phyloP scores from a whole-genome alignment of 345 rosid genomes.

The Rhizophora mangle region DNA sequence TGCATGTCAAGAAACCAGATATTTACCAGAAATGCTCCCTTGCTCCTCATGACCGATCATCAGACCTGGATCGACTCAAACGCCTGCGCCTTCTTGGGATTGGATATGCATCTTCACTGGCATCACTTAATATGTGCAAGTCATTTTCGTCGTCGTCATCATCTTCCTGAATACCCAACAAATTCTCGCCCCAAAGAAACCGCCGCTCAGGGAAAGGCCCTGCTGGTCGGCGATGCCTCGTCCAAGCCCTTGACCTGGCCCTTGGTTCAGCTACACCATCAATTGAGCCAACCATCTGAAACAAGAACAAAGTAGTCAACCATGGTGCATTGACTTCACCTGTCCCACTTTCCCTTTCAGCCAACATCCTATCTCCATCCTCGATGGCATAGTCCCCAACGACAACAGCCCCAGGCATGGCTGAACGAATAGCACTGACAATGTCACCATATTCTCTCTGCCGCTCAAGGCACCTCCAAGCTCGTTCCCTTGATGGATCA shows the following conservation, averaged over 20 bases:
- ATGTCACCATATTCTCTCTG: conserved; percentile 79
- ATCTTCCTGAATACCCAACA: conserved; percentile 70
- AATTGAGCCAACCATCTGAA: conserved; percentile 80
- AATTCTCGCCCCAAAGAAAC: conserved; percentile 88
- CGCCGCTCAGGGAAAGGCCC: conserved; percentile 60
- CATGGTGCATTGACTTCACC: conserved; percentile 51
- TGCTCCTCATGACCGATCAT: conserved; percentile 46
- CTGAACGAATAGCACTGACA: conserved; percentile 77
- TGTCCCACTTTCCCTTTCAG: conserved; percentile 48
- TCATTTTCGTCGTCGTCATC: conserved; percentile 42
- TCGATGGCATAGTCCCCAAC: conserved; percentile 94
- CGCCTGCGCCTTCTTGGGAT: conserved; percentile 71
- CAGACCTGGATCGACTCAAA: conserved; percentile 60
- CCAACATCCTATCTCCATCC: conserved; percentile 65
- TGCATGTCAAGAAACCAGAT: conserved; percentile 24
- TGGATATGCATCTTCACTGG: conserved; percentile 48
- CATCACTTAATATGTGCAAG: conserved; percentile 46
- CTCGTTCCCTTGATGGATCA: conserved; percentile 82
- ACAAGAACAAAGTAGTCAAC: conserved; percentile 70
- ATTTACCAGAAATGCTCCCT: conserved; percentile 40
- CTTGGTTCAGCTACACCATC: conserved; percentile 55
- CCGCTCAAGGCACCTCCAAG: conserved; percentile 81
- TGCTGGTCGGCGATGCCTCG: conserved; percentile 56
- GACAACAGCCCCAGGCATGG: conserved; percentile 89
- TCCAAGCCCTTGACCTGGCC: conserved; percentile 69